Evolutionary conservation across 2,329 filamentous ascomycete genomes (phyloP), one percentile per base, ranked within the genome.

Genomic region (Ceratocystis ficicola): DNA sequence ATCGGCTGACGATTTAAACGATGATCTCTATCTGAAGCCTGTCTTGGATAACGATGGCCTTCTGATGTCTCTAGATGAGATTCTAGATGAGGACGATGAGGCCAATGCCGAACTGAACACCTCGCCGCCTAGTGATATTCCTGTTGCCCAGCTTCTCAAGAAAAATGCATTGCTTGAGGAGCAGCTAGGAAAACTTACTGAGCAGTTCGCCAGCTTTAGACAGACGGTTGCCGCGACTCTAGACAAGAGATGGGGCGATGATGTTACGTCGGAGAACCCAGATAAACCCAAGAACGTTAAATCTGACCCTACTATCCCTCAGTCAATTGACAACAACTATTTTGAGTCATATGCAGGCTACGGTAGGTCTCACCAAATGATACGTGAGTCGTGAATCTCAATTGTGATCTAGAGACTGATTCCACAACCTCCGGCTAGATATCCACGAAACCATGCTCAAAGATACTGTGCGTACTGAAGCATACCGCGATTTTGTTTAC

Each of bases 391-490:
- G 28, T 30, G 4, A 8, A 20, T 20, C 5, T 20, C 25, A 17
- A 36, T 20, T 52, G 5, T 2, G 5, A n/a, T 32, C 20, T n/a
- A 8, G 20, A 25, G n/a, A 44, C 65, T 66, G 36, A 68, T 62
- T 25, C 8, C 32, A 10, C 20, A 2, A 10, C 25, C 25, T 22
- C 5, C 15, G n/a, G 20, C n/a, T 73, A 88, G 89, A 90, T 66
- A 96, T 97, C 66, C 92, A 97, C 74, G 90, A 96, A 73, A 91
- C 88, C 6, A 97, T 97, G 92, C 82, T 97, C 69, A 95, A 96
- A 74, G 92, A 97, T 72, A 80, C 83, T 0, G 81, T 96, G 50
- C 87, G 92, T 63, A 97, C 92, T 10, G 89, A 96, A 71, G 87
- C 90, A 2, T 97, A 97, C 76, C 86, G 92, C 59, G 91, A 97